Evolutionary conservation across 768 basidiomycete species (phyloP).

Genomic region (Ramaria sp.): DNA sequence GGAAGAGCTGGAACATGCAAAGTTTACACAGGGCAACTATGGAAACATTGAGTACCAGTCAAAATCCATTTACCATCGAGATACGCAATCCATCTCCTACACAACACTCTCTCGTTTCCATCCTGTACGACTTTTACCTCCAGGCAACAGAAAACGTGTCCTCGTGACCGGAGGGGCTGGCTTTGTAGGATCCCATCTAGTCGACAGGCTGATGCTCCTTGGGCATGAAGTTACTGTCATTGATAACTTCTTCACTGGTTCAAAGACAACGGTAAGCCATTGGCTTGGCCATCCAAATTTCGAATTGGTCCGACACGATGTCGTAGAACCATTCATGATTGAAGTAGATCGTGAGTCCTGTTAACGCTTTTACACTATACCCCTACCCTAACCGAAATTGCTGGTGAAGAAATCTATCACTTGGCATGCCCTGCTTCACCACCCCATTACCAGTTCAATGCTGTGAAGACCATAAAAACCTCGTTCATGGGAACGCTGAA

Average conservation of each 20-base stretch:
- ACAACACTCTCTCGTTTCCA: conserved; percentile 87
- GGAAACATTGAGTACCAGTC: conserved; percentile 49
- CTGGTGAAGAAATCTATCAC: conserved; percentile 81
- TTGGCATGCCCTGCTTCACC: conserved; percentile 96
- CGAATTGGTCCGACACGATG: conserved; percentile 94
- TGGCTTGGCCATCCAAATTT: conserved; percentile 99
- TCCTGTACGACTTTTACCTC: conserved; percentile 79
- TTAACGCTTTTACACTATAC: neutral
- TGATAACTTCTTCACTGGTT: conserved; percentile 98
- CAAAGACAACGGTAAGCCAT: conserved; percentile 90
- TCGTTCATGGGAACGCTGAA: conserved; percentile 98
- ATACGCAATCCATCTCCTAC: conserved; percentile 77
- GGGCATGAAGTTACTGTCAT: conserved; percentile 96
- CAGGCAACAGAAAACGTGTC: conserved; percentile 72
- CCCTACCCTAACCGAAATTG: conserved; percentile 11
- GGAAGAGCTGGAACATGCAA: conserved; percentile 37
- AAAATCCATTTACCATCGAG: conserved; percentile 77
- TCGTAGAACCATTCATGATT: conserved; percentile 96
- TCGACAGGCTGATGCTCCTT: conserved; percentile 94
- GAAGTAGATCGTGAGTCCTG: conserved; percentile 84
- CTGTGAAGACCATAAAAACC: conserved; percentile 96
- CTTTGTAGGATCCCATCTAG: conserved; percentile 98
- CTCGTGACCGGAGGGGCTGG: conserved; percentile 96
- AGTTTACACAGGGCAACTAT: conserved; percentile 34
- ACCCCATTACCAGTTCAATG: conserved; percentile 96